A percentile compares a stretch with the other conserved stretches of the same genome.
Evolutionary conservation across 176 grass and related monocot species (phyloP).

Genomic region (Calamus simplicifolius): DNA sequence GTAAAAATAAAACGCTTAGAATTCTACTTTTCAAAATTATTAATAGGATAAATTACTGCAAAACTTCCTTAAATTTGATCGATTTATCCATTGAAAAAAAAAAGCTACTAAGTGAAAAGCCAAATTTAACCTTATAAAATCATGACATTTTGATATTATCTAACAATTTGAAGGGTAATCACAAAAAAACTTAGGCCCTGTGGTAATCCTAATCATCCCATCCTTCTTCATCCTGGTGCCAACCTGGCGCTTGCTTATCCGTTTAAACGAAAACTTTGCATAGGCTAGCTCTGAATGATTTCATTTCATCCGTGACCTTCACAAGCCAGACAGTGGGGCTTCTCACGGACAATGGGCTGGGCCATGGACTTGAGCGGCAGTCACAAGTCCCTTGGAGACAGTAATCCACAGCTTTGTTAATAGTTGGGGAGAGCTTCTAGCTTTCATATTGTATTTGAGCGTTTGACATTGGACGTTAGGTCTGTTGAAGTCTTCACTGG

Average conservation of each 20-base stretch:
- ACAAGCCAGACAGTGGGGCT: slow-evolving; percentile 52
- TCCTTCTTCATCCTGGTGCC: slow-evolving; percentile 65
- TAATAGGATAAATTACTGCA: too few species aligned
- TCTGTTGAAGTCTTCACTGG: neutral
- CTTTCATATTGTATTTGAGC: slow-evolving; percentile 82
- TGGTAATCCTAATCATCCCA: too few species aligned
- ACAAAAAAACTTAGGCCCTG: too few species aligned
- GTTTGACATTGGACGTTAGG: slow-evolving; percentile 74
- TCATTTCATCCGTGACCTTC: slow-evolving; percentile 87
- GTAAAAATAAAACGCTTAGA: too few species aligned
- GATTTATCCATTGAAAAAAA: too few species aligned
- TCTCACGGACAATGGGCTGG: slow-evolving; percentile 47
- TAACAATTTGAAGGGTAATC: too few species aligned
- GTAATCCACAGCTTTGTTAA: slow-evolving; percentile 78
- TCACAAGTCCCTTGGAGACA: slow-evolving; percentile 60
- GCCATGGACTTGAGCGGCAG: slow-evolving; percentile 68
- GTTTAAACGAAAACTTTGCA: slow-evolving; percentile 54
- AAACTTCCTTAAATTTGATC: too few species aligned
- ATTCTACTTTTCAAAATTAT: too few species aligned
- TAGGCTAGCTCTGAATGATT: slow-evolving; percentile 68
- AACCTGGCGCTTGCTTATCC: slow-evolving; percentile 58
- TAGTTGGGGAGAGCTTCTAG: slow-evolving; percentile 67
- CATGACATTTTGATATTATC: too few species aligned
- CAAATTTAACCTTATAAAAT: too few species aligned
- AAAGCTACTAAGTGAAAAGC: too few species aligned